Base-by-base conservation (phyloP, 2,329 filamentous ascomycete species). In the Penicillium sp. region DNA sequence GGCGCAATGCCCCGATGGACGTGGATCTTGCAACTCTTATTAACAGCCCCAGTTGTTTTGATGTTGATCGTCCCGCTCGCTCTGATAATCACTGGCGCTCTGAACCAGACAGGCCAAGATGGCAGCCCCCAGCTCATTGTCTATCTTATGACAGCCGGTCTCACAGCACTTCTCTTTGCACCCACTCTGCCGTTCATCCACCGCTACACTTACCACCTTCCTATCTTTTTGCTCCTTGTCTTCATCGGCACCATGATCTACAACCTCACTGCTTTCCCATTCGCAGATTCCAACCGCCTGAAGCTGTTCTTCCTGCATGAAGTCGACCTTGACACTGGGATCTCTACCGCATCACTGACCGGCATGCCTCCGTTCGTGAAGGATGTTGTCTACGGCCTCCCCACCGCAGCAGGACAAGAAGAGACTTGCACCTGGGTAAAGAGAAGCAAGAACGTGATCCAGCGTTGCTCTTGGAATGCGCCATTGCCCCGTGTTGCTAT, bases 271-370 rank as follows among this genome's bases (percentile, higher is more conserved):
- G 90, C 90, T 1, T 97, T 96, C 72, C 94, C 94, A 0, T 97
- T 97, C 74, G 94, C 91, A 0, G 77, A 83, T 21, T 82, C 86
- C 55, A 89, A 87, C 69, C 84, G 91, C 36, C 85, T 96, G 72
- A 97, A 97, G 73, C 81, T 93, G 45, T 95, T 87, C 73, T 97
- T 97, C 71, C 79, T 90, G 47, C 92, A 99, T 70, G 83, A 84
- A 9, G 79, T 97, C 45, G 84, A 96, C 61, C 82, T 96, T 9
- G 89, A 90, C 61, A 84, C 81, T 4, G 86, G 87, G n/a, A 76
- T 81, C 13, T 91, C 91, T 61, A 79, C 76, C 2, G 89, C 92
- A 39, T 85, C 84, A 32, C 77, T 96, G 8, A 82, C 80, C 0
- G 92, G 91, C 0, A 71, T 91, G 2, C 79, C 85, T 59, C 79